Percentiles rank a stretch among this genome's conserved stretches.
Evolutionary conservation across 75 land plant genomes (phyloP).

Genomic region (Selaginella moellendorffii): DNA sequence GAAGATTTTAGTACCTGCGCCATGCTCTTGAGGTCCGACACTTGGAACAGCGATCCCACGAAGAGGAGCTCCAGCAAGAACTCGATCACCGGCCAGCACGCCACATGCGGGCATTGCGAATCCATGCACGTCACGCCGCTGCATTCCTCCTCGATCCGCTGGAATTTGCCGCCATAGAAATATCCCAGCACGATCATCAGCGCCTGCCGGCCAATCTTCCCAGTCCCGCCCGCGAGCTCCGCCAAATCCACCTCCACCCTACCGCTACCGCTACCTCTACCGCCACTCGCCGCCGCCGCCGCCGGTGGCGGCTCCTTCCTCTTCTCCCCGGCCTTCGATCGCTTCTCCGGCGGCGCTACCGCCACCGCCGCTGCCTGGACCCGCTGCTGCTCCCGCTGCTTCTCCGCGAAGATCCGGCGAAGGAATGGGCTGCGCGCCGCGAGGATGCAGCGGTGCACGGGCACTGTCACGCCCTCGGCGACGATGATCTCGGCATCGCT

Average conservation of each 20-base stretch:
- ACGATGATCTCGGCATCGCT: conserved; percentile 49
- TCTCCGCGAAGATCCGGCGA: conserved; percentile 10
- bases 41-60: conserved; percentile 39
- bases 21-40: conserved; percentile 37
- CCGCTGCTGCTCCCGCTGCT: conserved; percentile 8
- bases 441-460: conserved; percentile 67
- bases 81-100: conserved; percentile 57
- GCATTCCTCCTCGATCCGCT: conserved; percentile 14
- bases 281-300: background rate
- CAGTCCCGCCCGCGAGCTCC: conserved; percentile 16
- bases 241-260: background rate
- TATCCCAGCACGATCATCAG: conserved; percentile 50
- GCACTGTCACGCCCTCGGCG: conserved; percentile 30
- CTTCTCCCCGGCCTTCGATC: conserved; percentile 22
- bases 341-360: conserved; percentile 19
- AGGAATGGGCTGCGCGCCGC: conserved; percentile 58
- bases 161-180: conserved; percentile 61
- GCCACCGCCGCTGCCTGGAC: background rate
- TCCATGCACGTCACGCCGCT: conserved; percentile 44
- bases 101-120: conserved; percentile 38
- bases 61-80: conserved; percentile 57
- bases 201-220: conserved; percentile 47
- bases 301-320: conserved; percentile 30
- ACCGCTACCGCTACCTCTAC: too few species aligned
- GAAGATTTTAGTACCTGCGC: too few species aligned